Evolutionary conservation across 2,329 filamentous ascomycete genomes (phyloP), one percentile per base, ranked within the genome.

Genomic region (Plenodomus biglobosus): DNA sequence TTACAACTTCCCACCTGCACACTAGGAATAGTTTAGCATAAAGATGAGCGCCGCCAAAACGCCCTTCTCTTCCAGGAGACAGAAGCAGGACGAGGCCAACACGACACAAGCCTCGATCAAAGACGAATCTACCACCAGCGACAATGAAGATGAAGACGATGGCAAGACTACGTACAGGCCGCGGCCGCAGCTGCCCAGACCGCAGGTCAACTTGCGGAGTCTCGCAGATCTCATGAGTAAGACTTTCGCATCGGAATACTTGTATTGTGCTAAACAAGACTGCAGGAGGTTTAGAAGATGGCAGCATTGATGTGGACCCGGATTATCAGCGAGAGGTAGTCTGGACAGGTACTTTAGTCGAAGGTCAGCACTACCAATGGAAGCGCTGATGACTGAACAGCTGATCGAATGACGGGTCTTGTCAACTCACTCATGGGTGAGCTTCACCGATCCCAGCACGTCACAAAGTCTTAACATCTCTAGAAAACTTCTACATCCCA

Each of bases 301-400:
- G 52, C 6, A 27, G 16, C 1, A 65, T 78, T 35, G 65, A 77
- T 38, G 59, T 78, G 5, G 64, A 77, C 44, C 75, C 76, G 3
- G 72, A 75, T 15, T 78, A 78, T 42, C 76, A 78, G 53, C 62
- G 76, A 48, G 75, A 75, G 30, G 70, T 78, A 17, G 75, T 78
- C 1, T 79, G 76, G 76, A 62, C 56, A 22, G 48, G 58, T 60
- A 52, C 64, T 15, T 3, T 3, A 32, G 27, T 15, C 13, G 8
- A 11, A 32, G 15, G 8, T 15, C 13, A 8, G 27, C 27, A 53
- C 7, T 1, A 18, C 16, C 10, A 17, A 30, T 4, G 3, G 35
- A 38, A 19, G 6, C 20, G 30, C 50, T 57, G 15, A 53, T 24
- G 20, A 19, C 20, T 5, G 11, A 20, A 39, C 22, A 62, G 62